phyloP scores from a whole-genome alignment of 192 early-diverging fungal species.

The Geranomyces variabilis region DNA sequence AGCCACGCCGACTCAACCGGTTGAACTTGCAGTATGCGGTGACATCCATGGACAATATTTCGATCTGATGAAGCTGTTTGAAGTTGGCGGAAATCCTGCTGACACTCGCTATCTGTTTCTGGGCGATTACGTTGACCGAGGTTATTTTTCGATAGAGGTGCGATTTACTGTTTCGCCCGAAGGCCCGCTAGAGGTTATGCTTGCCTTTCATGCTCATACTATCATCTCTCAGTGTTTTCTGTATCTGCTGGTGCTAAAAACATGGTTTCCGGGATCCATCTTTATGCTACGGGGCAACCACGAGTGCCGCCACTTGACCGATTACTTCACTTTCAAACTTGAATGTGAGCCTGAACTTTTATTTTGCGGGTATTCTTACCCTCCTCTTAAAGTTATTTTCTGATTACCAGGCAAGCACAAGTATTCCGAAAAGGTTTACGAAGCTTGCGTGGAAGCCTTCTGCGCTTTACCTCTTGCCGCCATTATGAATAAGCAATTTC shows the following conservation, averaged over 20 bases:
- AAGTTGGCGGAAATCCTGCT: conserved; percentile 92
- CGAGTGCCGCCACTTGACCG: conserved; percentile 95
- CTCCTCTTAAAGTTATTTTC: neutral
- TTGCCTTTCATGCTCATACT: neutral
- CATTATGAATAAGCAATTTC: conserved; percentile 93
- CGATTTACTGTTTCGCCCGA: neutral
- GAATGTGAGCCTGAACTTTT: conserved; percentile 70
- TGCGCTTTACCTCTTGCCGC: conserved; percentile 90
- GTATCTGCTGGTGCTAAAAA: conserved; percentile 89
- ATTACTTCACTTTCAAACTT: conserved; percentile 97
- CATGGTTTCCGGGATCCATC: conserved; percentile 84
- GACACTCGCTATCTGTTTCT: conserved; percentile 91
- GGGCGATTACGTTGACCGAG: conserved; percentile 96
- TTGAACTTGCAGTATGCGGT: conserved; percentile 78
- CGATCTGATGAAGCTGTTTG: conserved; percentile 97
- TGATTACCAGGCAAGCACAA: conserved; percentile 81
- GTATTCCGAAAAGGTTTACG: conserved; percentile 89
- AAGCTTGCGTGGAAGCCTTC: conserved; percentile 89
- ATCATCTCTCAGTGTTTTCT: conserved; percentile 73
- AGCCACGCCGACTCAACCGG: too few relatives aligned
- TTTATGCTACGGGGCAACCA: conserved; percentile 95
- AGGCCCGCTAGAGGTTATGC: neutral
- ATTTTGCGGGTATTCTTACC: neutral
- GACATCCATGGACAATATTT: conserved; percentile 99
- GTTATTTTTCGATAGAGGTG: conserved; percentile 97